Evolutionary conservation across 1,139 yeast genomes (phyloP).

Genomic region (Saccharomycopsis hybrid): DNA sequence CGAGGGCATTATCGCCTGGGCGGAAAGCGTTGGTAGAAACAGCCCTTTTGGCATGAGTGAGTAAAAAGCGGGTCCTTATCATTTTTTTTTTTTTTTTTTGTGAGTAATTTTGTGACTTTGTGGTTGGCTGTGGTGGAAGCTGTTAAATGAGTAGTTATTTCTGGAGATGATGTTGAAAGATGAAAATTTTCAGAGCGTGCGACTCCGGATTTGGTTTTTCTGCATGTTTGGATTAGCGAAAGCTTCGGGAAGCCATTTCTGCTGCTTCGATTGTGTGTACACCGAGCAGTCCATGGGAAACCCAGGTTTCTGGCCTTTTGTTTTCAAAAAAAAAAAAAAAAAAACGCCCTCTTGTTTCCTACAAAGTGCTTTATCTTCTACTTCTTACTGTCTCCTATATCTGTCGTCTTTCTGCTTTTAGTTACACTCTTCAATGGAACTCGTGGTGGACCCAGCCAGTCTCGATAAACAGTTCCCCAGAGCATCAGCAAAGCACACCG

Average conservation of each 20-base stretch:
- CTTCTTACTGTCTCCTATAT: too few relatives aligned
- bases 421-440: conserved; percentile 9
- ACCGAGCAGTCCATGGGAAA: too few relatives aligned
- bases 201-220: too few relatives aligned
- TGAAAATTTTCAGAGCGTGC: neutral
- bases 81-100: neutral
- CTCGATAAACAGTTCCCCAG: conserved; percentile 12
- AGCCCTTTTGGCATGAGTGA: neutral
- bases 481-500: conserved; percentile 20
- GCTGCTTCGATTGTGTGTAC: too few relatives aligned
- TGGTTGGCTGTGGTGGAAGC: neutral
- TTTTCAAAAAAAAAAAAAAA: too few relatives aligned
- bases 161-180: conserved; percentile 1
- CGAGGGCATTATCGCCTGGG: conserved; percentile 21
- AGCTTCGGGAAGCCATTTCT: too few relatives aligned
- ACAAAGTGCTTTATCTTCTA: too few relatives aligned
- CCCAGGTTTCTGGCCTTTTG: too few relatives aligned
- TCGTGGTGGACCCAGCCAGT: conserved; percentile 22
- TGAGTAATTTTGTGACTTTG: neutral
- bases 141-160: neutral
- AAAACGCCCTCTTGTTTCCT: too few relatives aligned
- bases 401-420: too few relatives aligned
- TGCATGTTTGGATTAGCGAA: too few relatives aligned
- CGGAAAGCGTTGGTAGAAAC: conserved; percentile 17
- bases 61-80: neutral